Evolutionary conservation across 2,329 filamentous ascomycete species (phyloP).

Genomic region (Clonostachys rosea): DNA sequence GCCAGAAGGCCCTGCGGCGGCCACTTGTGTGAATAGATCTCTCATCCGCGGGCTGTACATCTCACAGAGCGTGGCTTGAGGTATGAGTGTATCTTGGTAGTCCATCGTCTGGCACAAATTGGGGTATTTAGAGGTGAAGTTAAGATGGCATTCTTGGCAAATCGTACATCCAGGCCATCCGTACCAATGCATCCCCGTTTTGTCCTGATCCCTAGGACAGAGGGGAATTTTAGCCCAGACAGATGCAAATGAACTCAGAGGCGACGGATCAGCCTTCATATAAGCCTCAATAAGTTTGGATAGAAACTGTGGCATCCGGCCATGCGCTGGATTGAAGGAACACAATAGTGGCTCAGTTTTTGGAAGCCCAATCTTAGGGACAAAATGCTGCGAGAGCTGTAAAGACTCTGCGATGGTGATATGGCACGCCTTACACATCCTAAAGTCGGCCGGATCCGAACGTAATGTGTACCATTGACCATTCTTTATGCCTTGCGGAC

Average conservation of each 20-base stretch:
- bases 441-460: constrained; percentile 21
- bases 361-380: constrained; percentile 9
- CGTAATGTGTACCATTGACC: constrained; percentile 25
- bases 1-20: constrained; percentile 12
- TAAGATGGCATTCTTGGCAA: constrained; percentile 27
- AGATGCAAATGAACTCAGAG: constrained; percentile 1
- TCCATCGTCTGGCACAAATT: constrained; percentile 18
- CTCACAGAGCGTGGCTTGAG: constrained; percentile 22
- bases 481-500: constrained; percentile 17
- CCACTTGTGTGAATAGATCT: constrained; percentile 16
- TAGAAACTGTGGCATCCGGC: constrained; percentile 15
- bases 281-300: constrained; percentile 11
- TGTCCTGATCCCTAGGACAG: constrained; percentile 12
- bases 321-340: constrained; percentile 23
- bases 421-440: constrained; percentile 27
- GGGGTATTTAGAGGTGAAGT: constrained; percentile 17
- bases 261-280: constrained; percentile 8
- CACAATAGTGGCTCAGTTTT: constrained; percentile 15
- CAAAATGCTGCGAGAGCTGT: constrained; percentile 19
- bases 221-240: background rate
- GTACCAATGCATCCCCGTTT: constrained; percentile 18
- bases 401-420: constrained; percentile 21
- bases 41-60: constrained; percentile 30
- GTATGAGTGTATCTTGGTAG: constrained; percentile 11
- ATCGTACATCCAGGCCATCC: constrained; percentile 27